Evolutionary conservation across 805 yeast species (phyloP), one percentile per base, ranked within the genome.

Genomic region (Wilhelminamyces savonicus): DNA sequence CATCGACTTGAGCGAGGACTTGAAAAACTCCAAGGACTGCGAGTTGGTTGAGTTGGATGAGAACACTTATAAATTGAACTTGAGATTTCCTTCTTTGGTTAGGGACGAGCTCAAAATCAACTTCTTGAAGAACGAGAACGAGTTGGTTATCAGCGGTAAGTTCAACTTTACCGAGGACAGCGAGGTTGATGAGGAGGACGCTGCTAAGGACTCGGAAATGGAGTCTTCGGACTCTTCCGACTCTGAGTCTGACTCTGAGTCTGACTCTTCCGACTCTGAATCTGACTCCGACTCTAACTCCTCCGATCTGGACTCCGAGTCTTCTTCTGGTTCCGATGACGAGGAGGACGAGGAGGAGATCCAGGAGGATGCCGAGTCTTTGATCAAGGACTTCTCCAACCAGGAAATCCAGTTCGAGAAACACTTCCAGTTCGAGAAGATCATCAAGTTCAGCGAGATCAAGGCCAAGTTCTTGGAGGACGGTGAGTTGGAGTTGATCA

Each of bases 341-440:
- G 43, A 37, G 16, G 46, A 42, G 23, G 28, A 36, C 13, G 68
- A 62, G 16, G 66, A 59, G 43, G 69, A 63, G 43, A 41, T 64
- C 14, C 39, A 44, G 39, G 69, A 64, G 40, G 71, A 64, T 27
- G 59, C 66, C 10, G 43, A 52, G 37, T 36, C 46, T 17, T 50
- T 64, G 28, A 64, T 62, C 31, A 45, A 50, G 37, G 66, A 62
- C 21, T 63, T 50, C 45, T 40, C 46, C 29, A 57, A 62, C 33
- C 60, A 60, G 28, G 68, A 62, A 46, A 55, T 64, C 29, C 50
- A 46, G 30, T 64, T 64, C 37, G 68, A 62, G 42, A 64, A 64
- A 46, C 61, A 58, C 39, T 62, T 62, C 42, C 56, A 56, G 31
- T 64, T 64, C 38, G 67, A 59, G 32, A 62, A 62, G 43, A 30